These are phyloP conservation scores for Boletus rubescentipes DNA, from an alignment of 768 basidiomycete species.

Conservation along the genomic window DNA sequence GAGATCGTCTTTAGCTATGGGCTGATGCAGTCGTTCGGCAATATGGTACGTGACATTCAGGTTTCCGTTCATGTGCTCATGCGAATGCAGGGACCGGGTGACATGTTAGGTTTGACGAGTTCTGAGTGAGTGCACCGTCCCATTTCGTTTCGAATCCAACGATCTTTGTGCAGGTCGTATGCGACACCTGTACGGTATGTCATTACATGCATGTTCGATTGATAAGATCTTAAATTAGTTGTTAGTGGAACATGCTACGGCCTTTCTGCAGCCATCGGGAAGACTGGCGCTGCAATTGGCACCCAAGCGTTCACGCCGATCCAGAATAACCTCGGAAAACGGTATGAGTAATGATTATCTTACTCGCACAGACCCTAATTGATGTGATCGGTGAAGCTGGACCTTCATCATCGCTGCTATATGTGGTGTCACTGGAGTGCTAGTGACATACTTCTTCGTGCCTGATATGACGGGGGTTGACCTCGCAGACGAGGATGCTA, in stretches of 20 bases:
- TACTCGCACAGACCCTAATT: neutral
- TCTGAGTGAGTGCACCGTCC: conserved; percentile 49
- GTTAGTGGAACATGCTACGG: conserved; percentile 68
- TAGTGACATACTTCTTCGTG: conserved; percentile 67
- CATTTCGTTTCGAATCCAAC: neutral
- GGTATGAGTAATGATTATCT: conserved; percentile 32
- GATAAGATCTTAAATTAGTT: neutral
- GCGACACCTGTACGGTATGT: conserved; percentile 60
- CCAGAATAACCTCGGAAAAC: conserved; percentile 63
- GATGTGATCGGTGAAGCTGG: conserved; percentile 41
- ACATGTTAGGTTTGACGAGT: conserved; percentile 67
- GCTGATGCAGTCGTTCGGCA: conserved; percentile 72
- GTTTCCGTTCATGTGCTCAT: conserved; percentile 9
- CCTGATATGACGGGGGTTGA: conserved; percentile 68
- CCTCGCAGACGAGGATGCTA: conserved; percentile 62
- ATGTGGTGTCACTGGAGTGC: conserved; percentile 59
- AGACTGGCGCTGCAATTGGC: conserved; percentile 70
- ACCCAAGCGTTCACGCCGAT: conserved; percentile 72
- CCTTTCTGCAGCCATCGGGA: conserved; percentile 64
- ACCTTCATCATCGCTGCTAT: conserved; percentile 71
- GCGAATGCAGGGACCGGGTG: conserved; percentile 57
- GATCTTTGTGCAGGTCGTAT: conserved; percentile 44
- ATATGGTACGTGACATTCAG: conserved; percentile 42
- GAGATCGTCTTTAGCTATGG: conserved; percentile 49
- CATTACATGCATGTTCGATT: neutral